Conservation (phyloP, 164 flowering plant genomes). For the Nymphaea thermarum region DNA sequence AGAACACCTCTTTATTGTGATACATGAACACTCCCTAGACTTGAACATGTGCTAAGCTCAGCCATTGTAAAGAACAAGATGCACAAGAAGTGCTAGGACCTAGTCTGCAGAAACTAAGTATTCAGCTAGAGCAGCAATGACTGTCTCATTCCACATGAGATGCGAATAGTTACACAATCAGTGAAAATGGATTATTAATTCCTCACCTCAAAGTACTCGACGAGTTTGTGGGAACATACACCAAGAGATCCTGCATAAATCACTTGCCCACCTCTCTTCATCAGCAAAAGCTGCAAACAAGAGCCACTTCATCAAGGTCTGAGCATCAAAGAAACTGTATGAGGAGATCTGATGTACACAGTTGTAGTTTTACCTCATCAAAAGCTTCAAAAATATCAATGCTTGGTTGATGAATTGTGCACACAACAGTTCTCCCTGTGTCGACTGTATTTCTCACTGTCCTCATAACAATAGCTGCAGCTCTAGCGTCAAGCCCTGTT, state of each 20-base stretch:
- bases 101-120: too few species aligned
- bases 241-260: constrained; percentile 89
- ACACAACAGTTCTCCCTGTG: constrained; percentile 92
- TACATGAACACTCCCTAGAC: too few species aligned
- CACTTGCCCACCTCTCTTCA: constrained; percentile 97
- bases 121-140: too few species aligned
- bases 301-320: background rate
- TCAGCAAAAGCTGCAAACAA: constrained; percentile 41
- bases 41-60: too few species aligned
- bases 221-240: constrained; percentile 54
- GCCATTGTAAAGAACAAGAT: too few species aligned
- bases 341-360: too few species aligned
- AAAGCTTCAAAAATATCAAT: constrained; percentile 95
- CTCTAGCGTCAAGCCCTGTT: constrained; percentile 96
- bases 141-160: too few species aligned
- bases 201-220: constrained; percentile 68
- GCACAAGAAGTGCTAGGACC: too few species aligned
- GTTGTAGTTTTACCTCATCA: constrained; percentile 50
- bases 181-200: too few species aligned
- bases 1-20: too few species aligned
- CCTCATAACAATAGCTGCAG: constrained; percentile 97
- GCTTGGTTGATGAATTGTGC: constrained; percentile 98
- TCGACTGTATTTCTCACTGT: constrained; percentile 95
- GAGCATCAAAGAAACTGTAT: background rate
- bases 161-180: too few species aligned